These are phyloP conservation scores for Suillus fuscotomentosus DNA, from an alignment of 768 basidiomycete species.

Conservation along the genomic window DNA sequence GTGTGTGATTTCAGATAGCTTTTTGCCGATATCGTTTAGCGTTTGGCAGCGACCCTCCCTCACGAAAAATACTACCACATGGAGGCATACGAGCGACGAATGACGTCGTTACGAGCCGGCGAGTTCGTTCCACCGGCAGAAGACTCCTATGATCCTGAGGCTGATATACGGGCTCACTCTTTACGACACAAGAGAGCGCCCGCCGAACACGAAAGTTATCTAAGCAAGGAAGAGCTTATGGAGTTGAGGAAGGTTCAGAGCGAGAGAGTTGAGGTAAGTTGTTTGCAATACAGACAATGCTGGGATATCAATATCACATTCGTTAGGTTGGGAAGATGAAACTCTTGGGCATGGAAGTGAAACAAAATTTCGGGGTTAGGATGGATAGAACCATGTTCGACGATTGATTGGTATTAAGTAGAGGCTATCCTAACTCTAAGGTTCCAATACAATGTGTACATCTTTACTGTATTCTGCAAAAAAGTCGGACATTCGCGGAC, in stretches of 20 bases:
- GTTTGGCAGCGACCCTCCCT: constrained; percentile 73
- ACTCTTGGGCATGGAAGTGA: constrained; percentile 83
- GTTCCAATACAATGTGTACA: background rate
- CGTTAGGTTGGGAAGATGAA: constrained; percentile 78
- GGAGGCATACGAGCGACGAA: constrained; percentile 78
- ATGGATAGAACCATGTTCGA: constrained; percentile 77
- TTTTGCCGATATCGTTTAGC: background rate
- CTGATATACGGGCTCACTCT: constrained; percentile 77
- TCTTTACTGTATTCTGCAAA: background rate
- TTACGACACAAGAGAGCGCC: constrained; percentile 67
- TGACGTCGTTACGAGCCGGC: constrained; percentile 82
- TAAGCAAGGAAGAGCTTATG: constrained; percentile 75
- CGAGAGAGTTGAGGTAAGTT: constrained; percentile 74
- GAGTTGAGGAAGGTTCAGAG: constrained; percentile 83
- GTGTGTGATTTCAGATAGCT: constrained; percentile 33
- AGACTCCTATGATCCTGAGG: constrained; percentile 77
- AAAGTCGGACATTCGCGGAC: background rate
- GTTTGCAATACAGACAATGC: constrained; percentile 6
- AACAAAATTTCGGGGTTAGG: constrained; percentile 79
- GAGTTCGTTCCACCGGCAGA: constrained; percentile 73
- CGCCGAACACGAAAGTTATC: constrained; percentile 69
- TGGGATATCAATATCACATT: background rate
- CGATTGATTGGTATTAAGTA: constrained; percentile 20
- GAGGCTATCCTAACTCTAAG: background rate
- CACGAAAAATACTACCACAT: constrained; percentile 96